Percentiles rank a stretch among this genome's conserved stretches.
These are phyloP conservation scores for Chalciporus pseudorubinellus DNA, from an alignment of 768 basidiomycete genomes.

Conservation along the genomic window DNA sequence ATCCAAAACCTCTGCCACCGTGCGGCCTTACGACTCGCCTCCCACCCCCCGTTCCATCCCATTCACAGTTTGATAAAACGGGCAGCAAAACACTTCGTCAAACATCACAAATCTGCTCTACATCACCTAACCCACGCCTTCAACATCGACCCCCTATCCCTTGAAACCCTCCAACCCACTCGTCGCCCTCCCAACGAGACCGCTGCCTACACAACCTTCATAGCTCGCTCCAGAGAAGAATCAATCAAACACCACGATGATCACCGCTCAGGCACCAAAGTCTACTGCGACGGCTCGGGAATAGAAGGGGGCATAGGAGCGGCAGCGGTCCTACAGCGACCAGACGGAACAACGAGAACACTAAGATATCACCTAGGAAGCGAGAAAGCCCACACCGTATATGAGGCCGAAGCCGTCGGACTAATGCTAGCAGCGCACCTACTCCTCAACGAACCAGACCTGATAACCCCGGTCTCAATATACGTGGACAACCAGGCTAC, in stretches of 20 bases:
- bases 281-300: slow-evolving; percentile 25
- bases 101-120: slow-evolving; percentile 18
- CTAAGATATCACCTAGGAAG: slow-evolving; percentile 12
- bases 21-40: neutral
- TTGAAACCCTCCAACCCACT: slow-evolving; percentile 16
- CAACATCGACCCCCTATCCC: neutral
- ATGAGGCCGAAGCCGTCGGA: slow-evolving; percentile 3
- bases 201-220: slow-evolving; percentile 14
- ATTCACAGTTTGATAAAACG: neutral
- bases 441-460: neutral
- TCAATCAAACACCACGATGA: neutral
- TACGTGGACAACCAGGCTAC: slow-evolving; percentile 9
- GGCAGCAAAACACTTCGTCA: neutral
- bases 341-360: neutral
- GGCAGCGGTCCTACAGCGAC: slow-evolving; percentile 13
- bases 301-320: slow-evolving; percentile 21
- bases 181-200: slow-evolving; percentile 11
- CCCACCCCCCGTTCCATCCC: neutral
- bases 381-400: slow-evolving; percentile 1
- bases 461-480: neutral
- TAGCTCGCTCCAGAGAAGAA: neutral
- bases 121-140: slow-evolving; percentile 17
- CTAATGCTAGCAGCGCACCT: slow-evolving; percentile 1
- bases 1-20: neutral
- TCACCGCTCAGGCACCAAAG: neutral